Evolutionary conservation across 2,329 filamentous ascomycete species (phyloP).

Genomic region (Clarireedia paspali): DNA sequence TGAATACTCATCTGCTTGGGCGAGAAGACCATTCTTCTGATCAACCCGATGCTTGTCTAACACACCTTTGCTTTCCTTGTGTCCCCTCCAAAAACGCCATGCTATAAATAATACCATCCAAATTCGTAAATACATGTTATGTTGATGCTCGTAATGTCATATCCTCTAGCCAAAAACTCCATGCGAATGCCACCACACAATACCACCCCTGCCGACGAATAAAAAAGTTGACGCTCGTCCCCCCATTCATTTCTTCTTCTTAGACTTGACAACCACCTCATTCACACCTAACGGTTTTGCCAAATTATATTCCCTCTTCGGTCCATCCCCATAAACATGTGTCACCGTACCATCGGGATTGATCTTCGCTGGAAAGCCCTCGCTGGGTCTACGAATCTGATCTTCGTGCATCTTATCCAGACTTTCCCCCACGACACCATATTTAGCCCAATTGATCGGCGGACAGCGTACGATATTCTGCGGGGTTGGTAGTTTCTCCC

Average conservation of each 20-base stretch:
- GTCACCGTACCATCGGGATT: slow-evolving; percentile 41
- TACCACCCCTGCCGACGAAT: neutral
- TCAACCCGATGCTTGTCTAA: neutral
- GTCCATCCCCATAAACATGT: slow-evolving; percentile 29
- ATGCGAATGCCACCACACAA: neutral
- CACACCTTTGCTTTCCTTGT: neutral
- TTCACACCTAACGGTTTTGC: neutral
- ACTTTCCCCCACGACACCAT: slow-evolving; percentile 78
- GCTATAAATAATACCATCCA: neutral
- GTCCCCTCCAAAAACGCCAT: slow-evolving; percentile 3
- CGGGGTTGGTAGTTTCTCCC: slow-evolving; percentile 62
- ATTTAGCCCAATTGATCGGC: slow-evolving; percentile 90
- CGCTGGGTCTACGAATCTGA: slow-evolving; percentile 58
- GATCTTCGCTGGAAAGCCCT: slow-evolving; percentile 42
- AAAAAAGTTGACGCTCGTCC: neutral
- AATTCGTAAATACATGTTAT: slow-evolving; percentile 2
- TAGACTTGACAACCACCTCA: slow-evolving; percentile 8
- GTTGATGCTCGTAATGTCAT: neutral
- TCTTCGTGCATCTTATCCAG: slow-evolving; percentile 80
- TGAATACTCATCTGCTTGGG: neutral
- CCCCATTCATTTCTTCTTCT: slow-evolving; percentile 34
- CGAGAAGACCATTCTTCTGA: neutral
- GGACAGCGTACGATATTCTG: slow-evolving; percentile 82
- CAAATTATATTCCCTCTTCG: slow-evolving; percentile 18
- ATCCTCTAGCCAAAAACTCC: neutral